Evolutionary conservation across 2,329 filamentous ascomycete genomes (phyloP).

Genomic region (Huntiella decipiens): DNA sequence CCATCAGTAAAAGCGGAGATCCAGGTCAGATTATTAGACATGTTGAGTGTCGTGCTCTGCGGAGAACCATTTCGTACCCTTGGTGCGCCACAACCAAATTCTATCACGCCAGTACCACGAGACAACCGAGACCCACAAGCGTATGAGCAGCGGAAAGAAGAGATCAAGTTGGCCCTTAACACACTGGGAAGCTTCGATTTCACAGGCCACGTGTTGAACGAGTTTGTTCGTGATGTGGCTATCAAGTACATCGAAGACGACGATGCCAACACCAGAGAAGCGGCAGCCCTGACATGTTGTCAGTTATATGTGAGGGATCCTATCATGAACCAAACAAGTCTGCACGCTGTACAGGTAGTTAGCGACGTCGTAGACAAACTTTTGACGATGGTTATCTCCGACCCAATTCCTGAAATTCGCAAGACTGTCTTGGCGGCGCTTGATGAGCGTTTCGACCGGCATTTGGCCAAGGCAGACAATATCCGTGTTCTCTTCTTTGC

Average conservation of each 20-base stretch:
- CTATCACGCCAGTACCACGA: constrained; percentile 63
- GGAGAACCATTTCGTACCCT: constrained; percentile 83
- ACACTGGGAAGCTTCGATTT: constrained; percentile 98
- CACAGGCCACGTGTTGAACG: constrained; percentile 73
- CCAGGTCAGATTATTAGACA: constrained; percentile 81
- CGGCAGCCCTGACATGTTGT: constrained; percentile 88
- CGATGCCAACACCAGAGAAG: constrained; percentile 80
- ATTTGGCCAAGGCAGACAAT: constrained; percentile 94
- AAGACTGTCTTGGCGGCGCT: constrained; percentile 74
- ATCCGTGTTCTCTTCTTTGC: constrained; percentile 90
- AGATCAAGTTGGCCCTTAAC: constrained; percentile 83
- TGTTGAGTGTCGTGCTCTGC: constrained; percentile 84
- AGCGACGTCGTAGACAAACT: constrained; percentile 96
- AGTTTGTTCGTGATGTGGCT: constrained; percentile 94
- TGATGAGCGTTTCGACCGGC: constrained; percentile 84
- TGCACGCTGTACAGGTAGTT: constrained; percentile 91
- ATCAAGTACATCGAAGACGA: constrained; percentile 97
- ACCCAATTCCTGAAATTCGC: constrained; percentile 75
- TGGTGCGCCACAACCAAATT: constrained; percentile 69
- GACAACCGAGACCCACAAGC: constrained; percentile 70
- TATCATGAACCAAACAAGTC: constrained; percentile 93
- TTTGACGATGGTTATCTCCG: constrained; percentile 82
- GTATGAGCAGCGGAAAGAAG: constrained; percentile 62
- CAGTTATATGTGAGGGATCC: constrained; percentile 94
- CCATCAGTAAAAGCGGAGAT: constrained; percentile 84